Conservation (phyloP, 805 yeast genomes). For the Myxozyma vanderwaltii region DNA sequence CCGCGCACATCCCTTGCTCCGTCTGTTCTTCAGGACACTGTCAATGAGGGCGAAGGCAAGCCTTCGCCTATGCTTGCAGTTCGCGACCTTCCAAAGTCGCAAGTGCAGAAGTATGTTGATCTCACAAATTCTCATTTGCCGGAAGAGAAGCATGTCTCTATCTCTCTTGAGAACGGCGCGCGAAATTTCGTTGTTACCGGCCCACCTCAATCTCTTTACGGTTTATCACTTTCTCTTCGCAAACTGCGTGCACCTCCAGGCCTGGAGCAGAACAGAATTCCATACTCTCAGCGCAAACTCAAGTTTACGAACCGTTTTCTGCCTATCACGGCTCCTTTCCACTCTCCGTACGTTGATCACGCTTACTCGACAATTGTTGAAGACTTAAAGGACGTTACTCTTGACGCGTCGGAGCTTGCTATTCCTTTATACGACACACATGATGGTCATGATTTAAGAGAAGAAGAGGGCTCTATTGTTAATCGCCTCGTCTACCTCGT, state of each 20-base stretch:
- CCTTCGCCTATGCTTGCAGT: slow-evolving; percentile 98
- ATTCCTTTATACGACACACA: slow-evolving; percentile 92
- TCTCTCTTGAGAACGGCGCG: slow-evolving; percentile 93
- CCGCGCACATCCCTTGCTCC: slow-evolving; percentile 96
- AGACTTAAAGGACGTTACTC: slow-evolving; percentile 66
- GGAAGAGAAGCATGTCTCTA: slow-evolving; percentile 81
- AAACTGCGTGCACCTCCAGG: slow-evolving; percentile 94
- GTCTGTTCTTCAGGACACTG: slow-evolving; percentile 84
- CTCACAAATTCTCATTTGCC: slow-evolving; percentile 94
- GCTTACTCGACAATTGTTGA: slow-evolving; percentile 67
- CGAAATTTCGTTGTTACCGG: slow-evolving; percentile 94
- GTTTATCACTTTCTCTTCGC: slow-evolving; percentile 88
- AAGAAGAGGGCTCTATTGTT: slow-evolving; percentile 53
- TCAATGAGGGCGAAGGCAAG: slow-evolving; percentile 90
- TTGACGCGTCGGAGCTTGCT: slow-evolving; percentile 56
- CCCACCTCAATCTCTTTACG: slow-evolving; percentile 97
- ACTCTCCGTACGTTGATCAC: slow-evolving; percentile 76
- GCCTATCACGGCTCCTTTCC: slow-evolving; percentile 97
- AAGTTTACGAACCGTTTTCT: slow-evolving; percentile 90
- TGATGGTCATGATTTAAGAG: slow-evolving; percentile 77
- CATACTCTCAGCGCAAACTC: slow-evolving; percentile 89
- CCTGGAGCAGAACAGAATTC: slow-evolving; percentile 91
- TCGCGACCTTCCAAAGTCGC: slow-evolving; percentile 78
- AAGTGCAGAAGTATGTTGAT: slow-evolving; percentile 76
- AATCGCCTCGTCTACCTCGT: slow-evolving; percentile 78